Percentiles rank a stretch among this genome's conserved stretches.
Evolutionary conservation across 2,329 filamentous ascomycete species (phyloP).

Genomic region (Aureobasidium uvarum): DNA sequence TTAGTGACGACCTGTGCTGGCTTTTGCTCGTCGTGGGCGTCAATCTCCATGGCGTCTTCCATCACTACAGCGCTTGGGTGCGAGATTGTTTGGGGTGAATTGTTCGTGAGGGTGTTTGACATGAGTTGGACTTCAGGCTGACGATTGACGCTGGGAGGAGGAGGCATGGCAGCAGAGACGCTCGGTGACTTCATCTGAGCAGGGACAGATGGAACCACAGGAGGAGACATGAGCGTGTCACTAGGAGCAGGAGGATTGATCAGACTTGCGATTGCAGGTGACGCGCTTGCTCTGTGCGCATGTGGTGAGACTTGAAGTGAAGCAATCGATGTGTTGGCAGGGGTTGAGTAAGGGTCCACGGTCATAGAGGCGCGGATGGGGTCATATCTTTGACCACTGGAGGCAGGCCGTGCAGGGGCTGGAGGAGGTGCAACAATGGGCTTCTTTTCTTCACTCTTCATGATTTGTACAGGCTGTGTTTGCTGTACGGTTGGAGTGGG

Average conservation of each 20-base stretch:
- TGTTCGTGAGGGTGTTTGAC: conserved; percentile 25
- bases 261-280: conserved; percentile 86
- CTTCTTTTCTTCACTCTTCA: conserved; percentile 14
- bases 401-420: conserved; percentile 51
- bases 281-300: conserved; percentile 74
- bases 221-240: conserved; percentile 31
- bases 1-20: conserved; percentile 4
- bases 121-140: conserved; percentile 19
- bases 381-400: conserved; percentile 82
- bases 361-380: conserved; percentile 72
- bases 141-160: neutral
- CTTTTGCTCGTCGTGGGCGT: conserved; percentile 26
- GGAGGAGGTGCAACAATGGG: conserved; percentile 1
- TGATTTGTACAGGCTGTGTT: conserved; percentile 14
- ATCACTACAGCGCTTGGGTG: conserved; percentile 31
- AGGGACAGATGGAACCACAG: conserved; percentile 31
- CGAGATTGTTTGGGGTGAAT: conserved; percentile 29
- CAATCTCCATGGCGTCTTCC: conserved; percentile 39
- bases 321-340: conserved; percentile 31
- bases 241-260: conserved; percentile 51
- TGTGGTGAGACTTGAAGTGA: conserved; percentile 44
- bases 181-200: conserved; percentile 10
- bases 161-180: conserved; percentile 14
- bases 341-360: conserved; percentile 35
- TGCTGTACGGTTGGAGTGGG: conserved; percentile 31